These are phyloP conservation scores for Sinapis alba DNA, from an alignment of 441 rosid species.

Conservation along the genomic window DNA sequence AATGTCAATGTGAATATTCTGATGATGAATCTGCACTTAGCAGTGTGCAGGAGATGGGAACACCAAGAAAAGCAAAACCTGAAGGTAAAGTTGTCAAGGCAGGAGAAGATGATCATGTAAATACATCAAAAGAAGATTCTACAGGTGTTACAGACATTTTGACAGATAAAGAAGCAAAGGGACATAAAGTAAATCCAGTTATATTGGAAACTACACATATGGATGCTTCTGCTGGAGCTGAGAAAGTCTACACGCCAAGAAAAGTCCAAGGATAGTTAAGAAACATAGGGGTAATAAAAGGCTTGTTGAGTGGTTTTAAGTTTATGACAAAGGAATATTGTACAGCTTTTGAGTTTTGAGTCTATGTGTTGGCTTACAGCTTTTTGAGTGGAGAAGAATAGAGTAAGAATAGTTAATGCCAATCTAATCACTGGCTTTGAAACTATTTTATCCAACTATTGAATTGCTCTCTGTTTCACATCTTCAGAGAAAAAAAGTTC, in stretches of 20 bases:
- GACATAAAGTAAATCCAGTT: slow-evolving; percentile 11
- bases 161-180: slow-evolving; percentile 18
- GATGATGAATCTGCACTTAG: slow-evolving; percentile 39
- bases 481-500: neutral
- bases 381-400: neutral
- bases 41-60: slow-evolving; percentile 33
- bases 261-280: neutral
- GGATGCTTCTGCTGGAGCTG: slow-evolving; percentile 1
- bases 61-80: slow-evolving; percentile 23
- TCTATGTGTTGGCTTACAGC: slow-evolving; percentile 2
- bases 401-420: neutral
- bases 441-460: no score
- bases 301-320: slow-evolving; percentile 21
- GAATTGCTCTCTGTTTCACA: neutral
- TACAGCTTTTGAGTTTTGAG: slow-evolving; percentile 30
- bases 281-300: slow-evolving; percentile 1
- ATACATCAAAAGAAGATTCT: slow-evolving; percentile 20
- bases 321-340: slow-evolving; percentile 15
- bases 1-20: slow-evolving; percentile 35
- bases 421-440: neutral
- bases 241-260: slow-evolving; percentile 8
- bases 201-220: slow-evolving; percentile 13
- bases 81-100: slow-evolving; percentile 26
- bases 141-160: slow-evolving; percentile 7
- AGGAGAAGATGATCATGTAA: slow-evolving; percentile 26